Percentiles rank a stretch among this genome's conserved stretches.
These are phyloP conservation scores for Pichia sp. DNA, from an alignment of 1,139 yeast species.

Conservation along the genomic window DNA sequence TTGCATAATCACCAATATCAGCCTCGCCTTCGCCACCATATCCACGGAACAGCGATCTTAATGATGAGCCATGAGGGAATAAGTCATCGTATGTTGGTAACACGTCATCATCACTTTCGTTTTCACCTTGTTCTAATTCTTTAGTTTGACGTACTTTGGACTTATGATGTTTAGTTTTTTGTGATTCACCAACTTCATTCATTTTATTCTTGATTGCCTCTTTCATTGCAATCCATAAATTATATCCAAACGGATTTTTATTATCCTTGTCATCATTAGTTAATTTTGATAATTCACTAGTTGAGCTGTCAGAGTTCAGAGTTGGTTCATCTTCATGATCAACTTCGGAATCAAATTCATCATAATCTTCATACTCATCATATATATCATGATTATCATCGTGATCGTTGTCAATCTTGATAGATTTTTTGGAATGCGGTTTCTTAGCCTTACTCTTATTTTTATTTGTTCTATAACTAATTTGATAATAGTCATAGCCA, in stretches of 20 bases:
- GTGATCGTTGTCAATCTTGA: neutral
- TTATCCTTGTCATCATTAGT: slow-evolving; percentile 1
- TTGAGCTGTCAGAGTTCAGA: slow-evolving; percentile 5
- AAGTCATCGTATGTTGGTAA: slow-evolving; percentile 79
- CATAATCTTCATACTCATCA: slow-evolving; percentile 11
- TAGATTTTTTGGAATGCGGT: neutral
- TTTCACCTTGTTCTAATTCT: neutral
- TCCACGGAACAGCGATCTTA: slow-evolving; percentile 29
- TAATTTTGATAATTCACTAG: neutral
- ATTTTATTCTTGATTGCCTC: slow-evolving; percentile 41
- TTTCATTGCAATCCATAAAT: slow-evolving; percentile 58
- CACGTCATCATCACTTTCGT: slow-evolving; percentile 22
- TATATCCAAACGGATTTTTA: slow-evolving; percentile 21
- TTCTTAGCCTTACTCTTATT: slow-evolving; percentile 14
- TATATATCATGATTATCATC: neutral
- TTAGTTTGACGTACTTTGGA: neutral
- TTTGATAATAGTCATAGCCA: slow-evolving; percentile 1
- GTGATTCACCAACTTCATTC: slow-evolving; percentile 10
- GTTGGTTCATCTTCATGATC: slow-evolving; percentile 16
- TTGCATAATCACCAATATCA: neutral
- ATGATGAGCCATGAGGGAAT: slow-evolving; percentile 57
- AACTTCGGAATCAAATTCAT: slow-evolving; percentile 27
- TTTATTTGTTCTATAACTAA: slow-evolving; percentile 12
- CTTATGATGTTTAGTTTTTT: neutral
- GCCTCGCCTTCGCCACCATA: slow-evolving; percentile 10